Evolutionary conservation across 768 basidiomycete species (phyloP).

Genomic region (Suillus fuscotomentosus): DNA sequence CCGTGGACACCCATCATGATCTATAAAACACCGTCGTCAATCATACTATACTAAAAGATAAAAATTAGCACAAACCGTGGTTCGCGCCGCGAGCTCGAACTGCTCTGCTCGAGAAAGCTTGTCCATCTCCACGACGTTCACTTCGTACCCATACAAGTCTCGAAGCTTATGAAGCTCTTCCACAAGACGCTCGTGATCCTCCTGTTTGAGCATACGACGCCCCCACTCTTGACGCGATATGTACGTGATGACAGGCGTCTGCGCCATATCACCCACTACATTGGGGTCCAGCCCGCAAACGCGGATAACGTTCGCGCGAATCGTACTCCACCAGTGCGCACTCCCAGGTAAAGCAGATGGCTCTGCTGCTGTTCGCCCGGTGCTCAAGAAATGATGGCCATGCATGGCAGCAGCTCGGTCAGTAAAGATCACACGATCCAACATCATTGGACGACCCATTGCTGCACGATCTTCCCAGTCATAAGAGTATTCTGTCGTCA

Average conservation of each 20-base stretch:
- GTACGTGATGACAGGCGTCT: conserved; percentile 85
- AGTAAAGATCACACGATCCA: conserved; percentile 85
- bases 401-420: conserved; percentile 86
- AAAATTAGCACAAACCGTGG: conserved; percentile 61
- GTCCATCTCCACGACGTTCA: conserved; percentile 86
- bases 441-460: conserved; percentile 67
- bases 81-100: conserved; percentile 74
- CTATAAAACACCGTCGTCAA: conserved; percentile 38
- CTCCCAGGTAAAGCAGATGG: conserved; percentile 76
- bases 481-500: conserved; percentile 73
- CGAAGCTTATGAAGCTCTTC: conserved; percentile 66
- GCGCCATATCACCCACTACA: conserved; percentile 40
- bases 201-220: conserved; percentile 72
- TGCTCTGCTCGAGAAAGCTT: conserved; percentile 79
- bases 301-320: conserved; percentile 69
- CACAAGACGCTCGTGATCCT: conserved; percentile 80
- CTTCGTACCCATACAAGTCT: conserved; percentile 76
- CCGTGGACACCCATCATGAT: conserved; percentile 96
- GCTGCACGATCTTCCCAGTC: conserved; percentile 83
- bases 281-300: conserved; percentile 59
- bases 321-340: conserved; percentile 81
- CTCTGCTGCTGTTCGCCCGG: conserved; percentile 74
- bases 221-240: conserved; percentile 89
- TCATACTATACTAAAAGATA: background rate
- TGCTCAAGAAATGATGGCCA: conserved; percentile 61